A percentile compares a stretch with the other conserved stretches of the same genome.
phyloP scores from a whole-genome alignment of 1,284 basidiomycete genomes.

The Trichosporon inkin region DNA sequence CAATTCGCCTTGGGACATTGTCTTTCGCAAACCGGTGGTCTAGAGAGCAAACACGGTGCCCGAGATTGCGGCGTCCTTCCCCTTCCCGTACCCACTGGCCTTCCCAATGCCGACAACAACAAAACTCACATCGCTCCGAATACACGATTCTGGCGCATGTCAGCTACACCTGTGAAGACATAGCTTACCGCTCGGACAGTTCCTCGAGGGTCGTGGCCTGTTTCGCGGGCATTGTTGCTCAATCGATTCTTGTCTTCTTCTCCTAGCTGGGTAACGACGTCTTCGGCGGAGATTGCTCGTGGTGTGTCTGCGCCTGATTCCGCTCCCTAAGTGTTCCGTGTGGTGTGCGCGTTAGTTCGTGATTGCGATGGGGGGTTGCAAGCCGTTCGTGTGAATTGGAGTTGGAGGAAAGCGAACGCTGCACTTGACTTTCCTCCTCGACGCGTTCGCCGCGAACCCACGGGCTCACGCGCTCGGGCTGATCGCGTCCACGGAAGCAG shows the following conservation, averaged over 20 bases:
- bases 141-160: constrained; percentile 43
- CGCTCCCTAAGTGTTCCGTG: neutral
- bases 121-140: constrained; percentile 47
- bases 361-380: neutral
- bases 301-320: neutral
- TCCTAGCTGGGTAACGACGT: too few relatives aligned
- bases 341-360: neutral
- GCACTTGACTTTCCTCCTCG: constrained; percentile 5
- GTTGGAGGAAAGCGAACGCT: neutral
- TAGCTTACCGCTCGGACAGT: constrained; percentile 44
- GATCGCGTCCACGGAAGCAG: constrained; percentile 5
- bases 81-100: neutral
- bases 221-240: constrained; percentile 11
- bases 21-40: neutral
- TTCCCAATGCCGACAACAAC: neutral
- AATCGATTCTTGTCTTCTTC: neutral
- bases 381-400: neutral
- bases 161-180: neutral
- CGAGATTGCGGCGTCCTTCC: neutral
- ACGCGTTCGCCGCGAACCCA: neutral
- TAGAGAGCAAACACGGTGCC: neutral
- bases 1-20: neutral
- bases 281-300: neutral
- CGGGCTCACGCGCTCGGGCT: neutral
- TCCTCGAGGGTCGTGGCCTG: constrained; percentile 40